These are phyloP conservation scores for Westerdykella aurantiaca DNA, from an alignment of 2,329 filamentous ascomycete species.

Conservation along the genomic window DNA sequence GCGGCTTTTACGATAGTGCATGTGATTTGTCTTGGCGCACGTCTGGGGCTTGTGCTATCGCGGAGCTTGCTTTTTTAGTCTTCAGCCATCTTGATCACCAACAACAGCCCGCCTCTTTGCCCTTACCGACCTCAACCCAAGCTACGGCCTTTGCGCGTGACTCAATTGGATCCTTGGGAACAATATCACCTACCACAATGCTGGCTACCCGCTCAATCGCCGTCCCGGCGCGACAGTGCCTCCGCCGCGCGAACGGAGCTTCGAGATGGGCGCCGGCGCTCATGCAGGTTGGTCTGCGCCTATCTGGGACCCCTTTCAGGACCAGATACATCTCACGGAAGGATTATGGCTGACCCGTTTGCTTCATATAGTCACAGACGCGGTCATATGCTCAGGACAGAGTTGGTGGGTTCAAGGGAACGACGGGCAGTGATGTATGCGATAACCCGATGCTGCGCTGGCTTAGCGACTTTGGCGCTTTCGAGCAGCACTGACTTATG, in stretches of 20 bases:
- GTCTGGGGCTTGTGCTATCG: neutral
- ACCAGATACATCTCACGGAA: slow-evolving; percentile 2
- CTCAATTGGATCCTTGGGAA: slow-evolving; percentile 27
- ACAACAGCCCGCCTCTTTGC: slow-evolving; percentile 4
- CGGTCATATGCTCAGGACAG: slow-evolving; percentile 50
- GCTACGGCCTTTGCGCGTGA: slow-evolving; percentile 29
- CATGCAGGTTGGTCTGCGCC: slow-evolving; percentile 51
- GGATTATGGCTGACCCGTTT: slow-evolving; percentile 1
- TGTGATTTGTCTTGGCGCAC: neutral
- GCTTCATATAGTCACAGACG: slow-evolving; percentile 18
- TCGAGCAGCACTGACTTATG: slow-evolving; percentile 4
- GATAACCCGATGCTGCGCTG: slow-evolving; percentile 2
- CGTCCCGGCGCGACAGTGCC: slow-evolving; percentile 71
- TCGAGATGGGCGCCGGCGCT: slow-evolving; percentile 45
- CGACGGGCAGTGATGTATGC: slow-evolving; percentile 79
- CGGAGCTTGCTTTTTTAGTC: slow-evolving; percentile 10
- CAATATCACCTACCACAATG: slow-evolving; percentile 55
- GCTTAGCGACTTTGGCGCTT: neutral
- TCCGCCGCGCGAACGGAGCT: slow-evolving; percentile 56
- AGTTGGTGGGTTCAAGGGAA: slow-evolving; percentile 90
- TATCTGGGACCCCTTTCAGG: neutral
- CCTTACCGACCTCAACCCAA: neutral
- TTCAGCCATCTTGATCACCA: slow-evolving; percentile 1
- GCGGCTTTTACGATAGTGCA: neutral
- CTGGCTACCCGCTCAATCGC: slow-evolving; percentile 74